These are phyloP conservation scores for Hermanozyma aechmeae DNA, from an alignment of 805 yeast species.

Conservation along the genomic window DNA sequence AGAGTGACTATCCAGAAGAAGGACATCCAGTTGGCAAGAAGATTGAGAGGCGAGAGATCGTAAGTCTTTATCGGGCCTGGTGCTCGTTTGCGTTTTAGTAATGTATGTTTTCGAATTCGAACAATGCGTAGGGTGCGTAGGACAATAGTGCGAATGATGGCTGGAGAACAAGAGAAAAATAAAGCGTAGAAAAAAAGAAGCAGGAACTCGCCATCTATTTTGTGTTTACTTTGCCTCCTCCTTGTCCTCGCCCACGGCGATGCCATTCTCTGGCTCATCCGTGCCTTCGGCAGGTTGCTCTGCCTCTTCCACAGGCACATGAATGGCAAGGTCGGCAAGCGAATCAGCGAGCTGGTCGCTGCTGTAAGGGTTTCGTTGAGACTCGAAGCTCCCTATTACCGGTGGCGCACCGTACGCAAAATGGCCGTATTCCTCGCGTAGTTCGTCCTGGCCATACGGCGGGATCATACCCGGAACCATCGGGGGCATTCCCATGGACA, in stretches of 20 bases:
- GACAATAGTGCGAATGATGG: too few species aligned
- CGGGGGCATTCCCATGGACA: slow-evolving; percentile 6
- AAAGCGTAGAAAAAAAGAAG: too few species aligned
- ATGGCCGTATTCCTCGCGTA: not conserved
- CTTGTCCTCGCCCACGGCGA: not conserved
- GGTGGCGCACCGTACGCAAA: not conserved
- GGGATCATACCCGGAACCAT: slow-evolving; percentile 3
- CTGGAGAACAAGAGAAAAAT: too few species aligned
- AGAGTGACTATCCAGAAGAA: slow-evolving; percentile 40
- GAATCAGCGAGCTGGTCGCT: slow-evolving; percentile 1
- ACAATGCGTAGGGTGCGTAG: too few species aligned
- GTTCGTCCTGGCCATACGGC: not conserved
- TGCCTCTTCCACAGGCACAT: not conserved
- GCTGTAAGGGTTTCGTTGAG: not conserved
- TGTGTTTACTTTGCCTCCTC: slow-evolving; percentile 3
- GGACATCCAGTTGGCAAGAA: slow-evolving; percentile 40
- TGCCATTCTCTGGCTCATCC: not conserved
- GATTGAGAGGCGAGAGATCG: slow-evolving; percentile 42
- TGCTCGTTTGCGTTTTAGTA: not conserved
- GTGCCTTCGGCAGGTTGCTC: slow-evolving; percentile 1
- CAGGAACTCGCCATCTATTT: too few species aligned
- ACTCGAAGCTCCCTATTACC: not conserved
- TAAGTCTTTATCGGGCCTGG: slow-evolving; percentile 10
- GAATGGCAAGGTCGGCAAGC: not conserved
- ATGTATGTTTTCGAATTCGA: slow-evolving; percentile 1